Conservation (phyloP, 2,329 filamentous ascomycete species). For the Pyrenophora tritici-repentis region DNA sequence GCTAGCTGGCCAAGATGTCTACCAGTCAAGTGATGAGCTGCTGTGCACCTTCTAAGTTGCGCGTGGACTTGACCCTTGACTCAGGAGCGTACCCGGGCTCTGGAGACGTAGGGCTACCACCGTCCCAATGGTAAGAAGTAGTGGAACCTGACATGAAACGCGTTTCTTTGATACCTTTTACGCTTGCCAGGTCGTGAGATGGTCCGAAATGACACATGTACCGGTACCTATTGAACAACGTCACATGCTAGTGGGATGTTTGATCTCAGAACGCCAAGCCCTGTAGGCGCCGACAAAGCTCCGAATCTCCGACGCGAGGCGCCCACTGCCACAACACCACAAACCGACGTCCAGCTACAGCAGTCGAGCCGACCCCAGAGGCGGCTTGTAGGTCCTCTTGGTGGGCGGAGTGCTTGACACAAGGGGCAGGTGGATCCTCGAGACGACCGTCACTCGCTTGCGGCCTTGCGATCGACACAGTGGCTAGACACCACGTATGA, state of each 20-base stretch:
- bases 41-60: background rate
- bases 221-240: background rate
- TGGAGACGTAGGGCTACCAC: background rate
- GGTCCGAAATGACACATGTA: background rate
- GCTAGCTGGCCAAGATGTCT: background rate
- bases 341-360: background rate
- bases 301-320: background rate
- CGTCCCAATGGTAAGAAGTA: too few species aligned
- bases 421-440: constrained; percentile 16
- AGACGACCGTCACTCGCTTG: background rate
- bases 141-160: too few species aligned
- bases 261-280: background rate
- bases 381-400: background rate
- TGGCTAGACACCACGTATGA: constrained; percentile 6
- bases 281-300: background rate
- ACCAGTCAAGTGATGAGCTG: background rate
- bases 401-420: constrained; percentile 11
- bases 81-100: background rate
- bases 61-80: too few species aligned
- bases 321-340: background rate
- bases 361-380: background rate
- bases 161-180: too few species aligned
- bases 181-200: too few species aligned
- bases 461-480: constrained; percentile 12
- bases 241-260: background rate